Evolutionary conservation across 1,284 basidiomycete genomes (phyloP).

Genomic region (Boletus sp.): DNA sequence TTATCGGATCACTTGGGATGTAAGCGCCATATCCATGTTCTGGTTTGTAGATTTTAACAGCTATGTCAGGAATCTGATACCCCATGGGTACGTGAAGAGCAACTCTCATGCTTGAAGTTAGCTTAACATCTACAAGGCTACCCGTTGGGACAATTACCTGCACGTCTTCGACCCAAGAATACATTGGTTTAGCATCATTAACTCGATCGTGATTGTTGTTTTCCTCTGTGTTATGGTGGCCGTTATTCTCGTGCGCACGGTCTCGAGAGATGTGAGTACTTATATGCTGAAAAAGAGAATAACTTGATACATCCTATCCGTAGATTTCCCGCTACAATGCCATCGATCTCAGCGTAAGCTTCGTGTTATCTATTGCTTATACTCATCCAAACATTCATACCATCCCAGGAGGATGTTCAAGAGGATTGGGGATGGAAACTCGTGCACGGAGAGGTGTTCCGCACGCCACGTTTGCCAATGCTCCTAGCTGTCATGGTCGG

Average conservation of each 20-base stretch:
- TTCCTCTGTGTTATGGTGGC: slow-evolving; percentile 94
- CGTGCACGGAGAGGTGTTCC: slow-evolving; percentile 95
- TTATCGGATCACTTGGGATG: slow-evolving; percentile 87
- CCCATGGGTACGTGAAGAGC: slow-evolving; percentile 61
- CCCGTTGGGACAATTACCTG: slow-evolving; percentile 95
- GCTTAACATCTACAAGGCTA: slow-evolving; percentile 55
- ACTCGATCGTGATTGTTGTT: slow-evolving; percentile 87
- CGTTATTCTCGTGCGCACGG: slow-evolving; percentile 85
- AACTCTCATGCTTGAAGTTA: slow-evolving; percentile 1
- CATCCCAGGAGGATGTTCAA: slow-evolving; percentile 84
- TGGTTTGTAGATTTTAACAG: slow-evolving; percentile 6
- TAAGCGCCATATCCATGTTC: slow-evolving; percentile 37
- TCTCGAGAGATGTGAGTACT: slow-evolving; percentile 80
- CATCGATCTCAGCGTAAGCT: slow-evolving; percentile 80
- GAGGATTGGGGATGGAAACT: slow-evolving; percentile 99
- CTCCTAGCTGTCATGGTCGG: slow-evolving; percentile 84
- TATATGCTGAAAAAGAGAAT: slow-evolving; percentile 27
- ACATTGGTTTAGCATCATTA: slow-evolving; percentile 93
- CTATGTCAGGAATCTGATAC: slow-evolving; percentile 71
- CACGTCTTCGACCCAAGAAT: slow-evolving; percentile 78
- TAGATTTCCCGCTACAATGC: slow-evolving; percentile 97
- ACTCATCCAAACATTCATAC: slow-evolving; percentile 7
- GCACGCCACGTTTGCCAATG: slow-evolving; percentile 78
- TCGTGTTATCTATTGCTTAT: neutral
- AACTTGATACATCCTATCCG: slow-evolving; percentile 38